Base-by-base conservation (phyloP, 2,329 filamentous ascomycete genomes). In the Cladosporium oxysporum region DNA sequence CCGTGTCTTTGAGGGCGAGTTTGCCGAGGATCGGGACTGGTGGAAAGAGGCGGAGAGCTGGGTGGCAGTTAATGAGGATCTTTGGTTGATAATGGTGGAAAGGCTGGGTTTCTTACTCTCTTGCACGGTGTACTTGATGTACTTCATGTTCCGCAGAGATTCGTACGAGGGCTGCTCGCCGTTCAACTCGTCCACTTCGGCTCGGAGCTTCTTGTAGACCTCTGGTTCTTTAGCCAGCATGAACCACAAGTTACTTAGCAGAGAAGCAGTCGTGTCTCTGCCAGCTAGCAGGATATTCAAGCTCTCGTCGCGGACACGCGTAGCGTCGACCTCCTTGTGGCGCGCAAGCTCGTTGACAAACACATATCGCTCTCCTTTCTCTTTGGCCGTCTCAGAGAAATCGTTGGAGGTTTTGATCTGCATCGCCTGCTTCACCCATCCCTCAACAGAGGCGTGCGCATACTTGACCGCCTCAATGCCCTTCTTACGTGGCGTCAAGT, bases 1-100 rank as follows among this genome's bases (percentile, higher is more conserved):
- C 90, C 5, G 91, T 93, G 78, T 93, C 89, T 64, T 82, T 83
- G n/a, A 92, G 83, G 18, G 91, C 85, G 23, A 87, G 80, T 67
- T 91, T 88, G 57, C 91, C 83, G 76, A 93, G 93, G 82, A 90
- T 91, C 2, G 91, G 91, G 1, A 94, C 89, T 12, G 85, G 83
- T 1, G 91, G 90, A 76, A 93, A 92, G 18, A 93, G 79, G 18
- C 91, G 88, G 68, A 93, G 84, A 0, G 69, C 69, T 72, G 26
- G 11, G 12, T 10, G 62, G 12, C 1, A 21, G 50, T 62, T 50
- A 62, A 29, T 52, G 41, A 29, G 41, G 14, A 5, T 6, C 23
- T 52, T 52, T 58, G n/a, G 8, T 23, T 18, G 21, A 35, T 44
- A 4, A 37, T 2, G 8, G 26, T 8, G 63, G 21, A 35, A 28